Percentiles rank a stretch among this genome's conserved stretches.
phyloP scores from a whole-genome alignment of 306 rosid genomes.

The barrel medic (Medicago truncatula) region MtrunA17r5.0-ANR NC_053042.1:38303501-38304000 shows the following conservation, averaged over 20 bases:
- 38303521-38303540: not conserved
- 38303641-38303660: not conserved
- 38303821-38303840: not conserved
- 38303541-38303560: not conserved
- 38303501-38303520: not conserved
- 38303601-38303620: not conserved
- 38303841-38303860: not conserved
- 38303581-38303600: not conserved
- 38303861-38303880: not conserved
- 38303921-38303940: not conserved
- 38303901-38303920: not conserved
- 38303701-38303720: not conserved
- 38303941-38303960: not conserved
- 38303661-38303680: not conserved
- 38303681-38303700: not conserved
- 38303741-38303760: not conserved
- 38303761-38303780: not conserved
- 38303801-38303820: not conserved
- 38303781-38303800: not conserved
- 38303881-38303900: not conserved
- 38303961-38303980: not conserved
- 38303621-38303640: not conserved
- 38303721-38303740: not conserved
- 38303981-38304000: slow-evolving; percentile 5
- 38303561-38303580: not conserved